A percentile compares a stretch with the other conserved stretches of the same genome.
phyloP scores from a whole-genome alignment of 139 green algal genomes.

The Raphidocelis subcapitata region DNA sequence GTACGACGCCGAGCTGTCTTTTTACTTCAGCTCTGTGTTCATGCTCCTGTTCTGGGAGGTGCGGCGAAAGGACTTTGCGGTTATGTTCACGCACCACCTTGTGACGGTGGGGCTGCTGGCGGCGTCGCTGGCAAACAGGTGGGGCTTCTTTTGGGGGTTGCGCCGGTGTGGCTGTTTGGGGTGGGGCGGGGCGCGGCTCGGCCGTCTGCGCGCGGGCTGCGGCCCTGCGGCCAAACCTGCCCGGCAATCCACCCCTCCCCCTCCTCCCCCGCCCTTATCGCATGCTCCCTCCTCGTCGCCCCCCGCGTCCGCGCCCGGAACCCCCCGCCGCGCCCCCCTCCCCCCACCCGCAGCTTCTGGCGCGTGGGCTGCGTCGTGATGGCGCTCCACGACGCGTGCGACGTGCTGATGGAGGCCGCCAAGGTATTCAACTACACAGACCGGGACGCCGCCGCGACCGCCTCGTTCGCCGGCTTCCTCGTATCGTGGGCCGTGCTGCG shows the following conservation, averaged over 20 bases:
- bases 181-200: neutral
- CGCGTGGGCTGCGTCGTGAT: conserved; percentile 76
- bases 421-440: conserved; percentile 72
- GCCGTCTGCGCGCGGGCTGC: no score
- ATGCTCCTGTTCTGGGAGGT: conserved; percentile 71
- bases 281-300: no score
- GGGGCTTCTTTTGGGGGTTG: neutral
- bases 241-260: no score
- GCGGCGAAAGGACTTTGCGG: conserved; percentile 60
- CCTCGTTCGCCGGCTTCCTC: conserved; percentile 58
- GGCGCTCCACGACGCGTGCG: conserved; percentile 77
- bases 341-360: conserved; percentile 49
- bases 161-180: neutral
- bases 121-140: conserved; percentile 14
- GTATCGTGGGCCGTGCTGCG: conserved; percentile 57
- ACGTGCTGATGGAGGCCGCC: conserved; percentile 77
- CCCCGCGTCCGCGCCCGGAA: neutral
- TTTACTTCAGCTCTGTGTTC: conserved; percentile 54
- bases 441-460: conserved; percentile 31
- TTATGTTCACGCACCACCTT: conserved; percentile 73
- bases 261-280: no score
- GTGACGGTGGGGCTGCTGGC: conserved; percentile 50
- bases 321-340: neutral
- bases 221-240: no score
- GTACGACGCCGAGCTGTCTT: conserved; percentile 53